Evolutionary conservation across 768 basidiomycete species (phyloP), one percentile per base, ranked within the genome.

Genomic region (Termitomyces titanicus): DNA sequence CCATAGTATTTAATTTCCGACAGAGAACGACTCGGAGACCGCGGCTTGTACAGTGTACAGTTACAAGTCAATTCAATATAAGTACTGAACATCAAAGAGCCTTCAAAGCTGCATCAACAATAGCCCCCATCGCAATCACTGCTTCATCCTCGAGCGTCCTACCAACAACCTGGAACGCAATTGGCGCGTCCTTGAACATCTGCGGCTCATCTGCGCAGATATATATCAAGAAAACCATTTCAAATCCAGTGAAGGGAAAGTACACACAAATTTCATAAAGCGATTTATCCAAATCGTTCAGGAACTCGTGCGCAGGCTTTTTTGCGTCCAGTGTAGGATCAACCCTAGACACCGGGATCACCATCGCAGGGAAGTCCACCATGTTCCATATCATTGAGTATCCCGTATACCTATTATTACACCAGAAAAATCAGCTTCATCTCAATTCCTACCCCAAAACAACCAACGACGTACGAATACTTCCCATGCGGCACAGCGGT

Each of bases 121-220:
- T 77, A 61, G 88, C 83, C 8, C 80, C 76, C 80, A 91, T 83
- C 0, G 74, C 79, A 49, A 90, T 78, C 3, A 89, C 79, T 0
- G 83, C 88, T 61, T 91, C 89, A 61, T 92, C 90, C 62, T 91
- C 89, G 53, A 82, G 71, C 7, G 84, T 86, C 40, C 84, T 75
- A 3, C 85, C 86, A 10, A 89, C 74, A 6, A 90, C 65, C 65
- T 92, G 89, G 29, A 92, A 66, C 9, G 74, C 70, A n/a, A 91
- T 72, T 0, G 89, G 89, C 0, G 82, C 84, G 53, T 81, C 78
- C 53, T 67, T 68, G 66, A 79, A 88, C 0, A 65, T 72, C 22
- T 74, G 70, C 0, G 87, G 85, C 20, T 84, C 71, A 61, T 89
- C 88, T 31, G 17, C 17, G 12, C 4, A 29, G 17, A n/a, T 12